phyloP scores from a whole-genome alignment of 768 basidiomycete species.

The Phlebiopsis flavidoalba region DNA sequence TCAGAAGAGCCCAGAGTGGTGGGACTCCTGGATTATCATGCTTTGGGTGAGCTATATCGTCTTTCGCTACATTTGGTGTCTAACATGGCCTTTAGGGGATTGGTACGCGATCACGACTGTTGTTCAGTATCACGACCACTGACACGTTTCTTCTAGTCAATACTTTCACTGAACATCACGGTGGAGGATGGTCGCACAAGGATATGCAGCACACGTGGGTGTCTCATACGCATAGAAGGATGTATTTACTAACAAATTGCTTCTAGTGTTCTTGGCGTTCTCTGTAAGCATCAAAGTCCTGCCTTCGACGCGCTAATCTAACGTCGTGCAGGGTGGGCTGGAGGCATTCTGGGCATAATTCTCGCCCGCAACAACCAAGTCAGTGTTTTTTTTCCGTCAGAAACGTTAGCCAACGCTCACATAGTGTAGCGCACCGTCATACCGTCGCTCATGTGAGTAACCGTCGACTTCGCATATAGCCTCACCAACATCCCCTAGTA shows the following conservation, averaged over 20 bases:
- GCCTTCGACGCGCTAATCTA: slow-evolving; percentile 5
- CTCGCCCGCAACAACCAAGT: slow-evolving; percentile 69
- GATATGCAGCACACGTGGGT: slow-evolving; percentile 93
- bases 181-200: slow-evolving; percentile 77
- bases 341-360: slow-evolving; percentile 84
- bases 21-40: slow-evolving; percentile 69
- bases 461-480: background rate
- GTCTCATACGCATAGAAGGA: background rate
- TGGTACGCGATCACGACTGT: slow-evolving; percentile 34
- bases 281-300: slow-evolving; percentile 42
- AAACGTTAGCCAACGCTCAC: background rate
- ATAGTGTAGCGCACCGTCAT: slow-evolving; percentile 62
- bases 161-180: slow-evolving; percentile 90
- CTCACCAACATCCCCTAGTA: slow-evolving; percentile 34
- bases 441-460: slow-evolving; percentile 69
- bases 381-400: slow-evolving; percentile 25
- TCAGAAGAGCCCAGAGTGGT: slow-evolving; percentile 77
- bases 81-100: slow-evolving; percentile 39
- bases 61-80: background rate
- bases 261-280: slow-evolving; percentile 61
- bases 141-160: slow-evolving; percentile 49
- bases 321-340: slow-evolving; percentile 71
- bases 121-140: background rate
- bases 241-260: background rate
- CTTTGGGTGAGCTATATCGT: slow-evolving; percentile 35